Base-by-base conservation (phyloP, 1,139 yeast species). In the Pichia sp. region DNA sequence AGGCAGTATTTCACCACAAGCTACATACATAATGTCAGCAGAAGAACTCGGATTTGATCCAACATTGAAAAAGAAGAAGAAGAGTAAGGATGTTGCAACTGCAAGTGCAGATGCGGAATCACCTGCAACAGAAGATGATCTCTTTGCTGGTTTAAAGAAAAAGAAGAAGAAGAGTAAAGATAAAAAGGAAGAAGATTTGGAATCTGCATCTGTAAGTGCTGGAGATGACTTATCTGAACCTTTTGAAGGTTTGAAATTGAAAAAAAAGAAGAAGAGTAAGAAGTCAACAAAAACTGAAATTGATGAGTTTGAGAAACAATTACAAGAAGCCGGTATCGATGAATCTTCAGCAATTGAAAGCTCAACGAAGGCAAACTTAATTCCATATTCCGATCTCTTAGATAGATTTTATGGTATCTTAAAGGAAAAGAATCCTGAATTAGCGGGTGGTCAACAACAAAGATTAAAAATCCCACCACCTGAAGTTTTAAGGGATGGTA, bases 381-480 rank as follows among this genome's bases (percentile, higher is more conserved):
- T 89, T 61, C 82, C 95, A 56, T 93, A 91, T 72, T 83, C 83
- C 57, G 81, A 79, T 49, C 80, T 93, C 60, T 79, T 93, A 63
- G 78, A 85, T 53, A 81, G 98, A 69, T 91, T 95, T 69, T 93
- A 90, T 75, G 73, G 76, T 53, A 84, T 91, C 59, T 80, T 95
- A 65, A 89, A 88, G 66, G 85, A 87, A 61, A 91, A 93, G 74
- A 95, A 93, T 74, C 99, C 99, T 55, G 99, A 93, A 70, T 80
- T 95, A 66, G 99, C 98, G 48, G 97, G 98, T 63, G 97, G 93
- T 69, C 84, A 95, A 72, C 78, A 90, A 45, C 95, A 96, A 48
- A 91, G 91, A 73, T 87, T 91, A 75, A 87, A 95, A 78, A 91
- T 93, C 64, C 99, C 99, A 52, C 99, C 98, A 51, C 99, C 99